A percentile compares a stretch with the other conserved stretches of the same genome.
Conservation (phyloP, 768 basidiomycete genomes). For the Trametes villosa region DNA sequence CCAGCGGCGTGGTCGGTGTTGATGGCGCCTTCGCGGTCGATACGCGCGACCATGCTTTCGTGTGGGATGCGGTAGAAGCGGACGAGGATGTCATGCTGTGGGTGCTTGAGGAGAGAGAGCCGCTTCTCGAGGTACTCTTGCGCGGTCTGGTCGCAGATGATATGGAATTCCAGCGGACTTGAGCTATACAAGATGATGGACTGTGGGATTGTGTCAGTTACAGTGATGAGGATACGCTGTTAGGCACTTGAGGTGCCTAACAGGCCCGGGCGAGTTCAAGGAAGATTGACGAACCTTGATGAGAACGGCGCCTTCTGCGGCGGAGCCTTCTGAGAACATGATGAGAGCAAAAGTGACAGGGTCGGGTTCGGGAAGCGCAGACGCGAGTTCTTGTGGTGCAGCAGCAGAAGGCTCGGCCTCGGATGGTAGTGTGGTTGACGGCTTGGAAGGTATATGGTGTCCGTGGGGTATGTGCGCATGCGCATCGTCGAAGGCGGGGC, state of each 20-base stretch:
- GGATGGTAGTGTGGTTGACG: neutral
- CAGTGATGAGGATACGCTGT: neutral
- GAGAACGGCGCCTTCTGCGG: conserved; percentile 46
- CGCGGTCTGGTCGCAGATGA: conserved; percentile 49
- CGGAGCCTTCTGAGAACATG: conserved; percentile 48
- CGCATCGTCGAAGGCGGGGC: conserved; percentile 4
- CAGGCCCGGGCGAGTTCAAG: neutral
- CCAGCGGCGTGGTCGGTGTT: conserved; percentile 52
- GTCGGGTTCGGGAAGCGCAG: conserved; percentile 22
- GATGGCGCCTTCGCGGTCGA: conserved; percentile 51
- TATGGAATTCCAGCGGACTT: conserved; percentile 26
- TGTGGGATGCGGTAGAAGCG: conserved; percentile 47
- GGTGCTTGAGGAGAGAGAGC: conserved; percentile 43
- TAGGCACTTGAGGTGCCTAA: no score
- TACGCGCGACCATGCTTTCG: conserved; percentile 47
- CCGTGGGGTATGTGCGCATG: conserved; percentile 11
- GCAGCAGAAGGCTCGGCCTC: neutral
- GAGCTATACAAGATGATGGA: conserved; percentile 31
- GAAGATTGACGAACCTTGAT: conserved; percentile 41
- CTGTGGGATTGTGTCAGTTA: conserved; percentile 11
- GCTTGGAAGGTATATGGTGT: conserved; percentile 1
- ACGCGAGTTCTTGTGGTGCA: neutral
- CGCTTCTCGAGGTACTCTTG: conserved; percentile 44
- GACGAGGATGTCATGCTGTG: conserved; percentile 42
- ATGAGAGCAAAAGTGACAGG: conserved; percentile 48